Evolutionary conservation across 1,284 basidiomycete species (phyloP), one percentile per base, ranked within the genome.

Genomic region (Ceratobasidium papillatum): DNA sequence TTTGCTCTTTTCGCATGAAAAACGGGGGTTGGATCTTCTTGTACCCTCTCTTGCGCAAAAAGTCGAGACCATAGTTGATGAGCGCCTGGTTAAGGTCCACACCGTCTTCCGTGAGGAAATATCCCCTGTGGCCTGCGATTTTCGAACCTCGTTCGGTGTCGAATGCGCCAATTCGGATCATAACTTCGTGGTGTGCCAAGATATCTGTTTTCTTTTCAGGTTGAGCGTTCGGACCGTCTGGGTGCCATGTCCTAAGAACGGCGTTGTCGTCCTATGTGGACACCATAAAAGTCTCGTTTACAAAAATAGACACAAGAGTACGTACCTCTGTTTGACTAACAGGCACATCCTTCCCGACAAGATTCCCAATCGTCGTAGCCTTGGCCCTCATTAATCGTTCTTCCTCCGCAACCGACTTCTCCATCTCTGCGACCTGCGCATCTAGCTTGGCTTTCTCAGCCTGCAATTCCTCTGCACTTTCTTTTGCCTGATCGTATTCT

Each of bases 11-110:
- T 85, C 96, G 95, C 94, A 99, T 98, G 87, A 99, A 93, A 86
- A 99, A 99, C 0, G 97, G 97, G 0, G 96, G 94, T 83, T 97
- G 95, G 76, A 99, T 90, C 85, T 98, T 99, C 85, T 92, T 97
- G 89, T 93, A 99, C 0, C 87, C 88, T 66, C 87, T 87, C 77
- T 88, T 89, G 56, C 95, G 88, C 74, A 99, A 85, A 83, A 98
- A 99, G 81, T 99, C 94, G 76, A 99, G 90, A 0, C 95, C 96
- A 80, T 99, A 99, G 77, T 91, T 90, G 84, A 99, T 95, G 74
- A 99, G 86, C 0, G 98, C 97, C 83, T 97, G 96, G 83, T 99
- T 99, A 63, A 99, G 90, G 84, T 99, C 97, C 78, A 99, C 90
- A 75, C 97, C 97, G 80, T 99, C 96, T 81, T 94, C 93, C 7